phyloP scores from a whole-genome alignment of 768 basidiomycete species.

The Russula olivacea region DNA sequence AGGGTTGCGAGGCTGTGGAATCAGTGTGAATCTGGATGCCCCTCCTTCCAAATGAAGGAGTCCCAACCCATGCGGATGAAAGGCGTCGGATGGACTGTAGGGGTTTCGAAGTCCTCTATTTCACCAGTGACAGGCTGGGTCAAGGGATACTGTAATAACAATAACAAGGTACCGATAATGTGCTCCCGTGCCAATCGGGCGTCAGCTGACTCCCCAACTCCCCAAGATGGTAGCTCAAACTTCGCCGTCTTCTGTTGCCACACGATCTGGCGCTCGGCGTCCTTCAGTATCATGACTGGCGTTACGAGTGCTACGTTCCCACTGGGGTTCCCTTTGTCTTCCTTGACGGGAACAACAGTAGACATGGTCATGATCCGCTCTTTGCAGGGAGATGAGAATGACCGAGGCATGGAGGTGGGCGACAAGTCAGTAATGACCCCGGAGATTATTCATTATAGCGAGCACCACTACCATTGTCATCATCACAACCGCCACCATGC shows the following conservation, averaged over 20 bases:
- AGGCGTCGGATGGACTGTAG: neutral
- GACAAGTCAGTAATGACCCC: neutral
- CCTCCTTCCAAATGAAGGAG: neutral
- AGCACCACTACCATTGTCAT: neutral
- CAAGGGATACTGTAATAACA: too few species aligned
- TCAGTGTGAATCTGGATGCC: neutral
- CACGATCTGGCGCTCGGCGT: neutral
- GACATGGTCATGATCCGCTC: neutral
- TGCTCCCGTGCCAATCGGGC: neutral
- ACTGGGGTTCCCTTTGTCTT: neutral
- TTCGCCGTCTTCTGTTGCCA: neutral
- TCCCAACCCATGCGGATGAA: neutral
- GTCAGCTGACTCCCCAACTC: conserved; percentile 1
- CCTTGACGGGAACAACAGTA: neutral
- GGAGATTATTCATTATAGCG: neutral
- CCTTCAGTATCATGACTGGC: neutral
- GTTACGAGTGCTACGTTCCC: neutral
- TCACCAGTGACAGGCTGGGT: neutral
- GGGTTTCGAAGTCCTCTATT: conserved; percentile 7
- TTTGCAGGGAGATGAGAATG: neutral
- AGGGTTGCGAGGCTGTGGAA: neutral
- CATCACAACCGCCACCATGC: neutral
- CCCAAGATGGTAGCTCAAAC: neutral
- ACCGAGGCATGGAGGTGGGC: neutral
- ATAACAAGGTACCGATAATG: neutral